Evolutionary conservation across 1,284 basidiomycete genomes (phyloP).

Genomic region (Ceratobasidium sp.): DNA sequence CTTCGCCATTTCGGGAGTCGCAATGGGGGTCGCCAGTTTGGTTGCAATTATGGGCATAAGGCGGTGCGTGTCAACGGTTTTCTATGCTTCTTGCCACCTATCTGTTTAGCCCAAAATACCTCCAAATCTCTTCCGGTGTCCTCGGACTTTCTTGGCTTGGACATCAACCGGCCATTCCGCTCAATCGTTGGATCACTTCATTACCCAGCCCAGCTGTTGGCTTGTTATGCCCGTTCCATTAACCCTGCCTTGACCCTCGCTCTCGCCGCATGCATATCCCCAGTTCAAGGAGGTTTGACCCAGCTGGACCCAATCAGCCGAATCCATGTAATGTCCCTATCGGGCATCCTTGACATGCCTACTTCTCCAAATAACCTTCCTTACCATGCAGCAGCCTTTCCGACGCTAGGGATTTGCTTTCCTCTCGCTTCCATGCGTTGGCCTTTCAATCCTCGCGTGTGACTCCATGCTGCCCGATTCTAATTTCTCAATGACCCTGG

Average conservation of each 20-base stretch:
- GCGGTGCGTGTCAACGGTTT: constrained; percentile 54
- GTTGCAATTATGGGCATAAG: constrained; percentile 68
- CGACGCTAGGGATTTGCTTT: background rate
- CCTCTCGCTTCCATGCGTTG: constrained; percentile 22
- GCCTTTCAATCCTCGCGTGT: constrained; percentile 41
- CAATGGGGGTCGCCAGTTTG: constrained; percentile 60
- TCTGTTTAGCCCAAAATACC: background rate
- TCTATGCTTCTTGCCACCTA: background rate
- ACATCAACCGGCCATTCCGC: background rate
- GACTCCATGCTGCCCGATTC: constrained; percentile 2
- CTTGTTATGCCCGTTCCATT: too few relatives aligned
- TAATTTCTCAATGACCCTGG: constrained; percentile 25
- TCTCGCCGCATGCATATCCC: too few relatives aligned
- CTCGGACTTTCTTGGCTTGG: background rate
- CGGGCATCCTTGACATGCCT: too few relatives aligned
- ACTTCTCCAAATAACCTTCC: too few relatives aligned
- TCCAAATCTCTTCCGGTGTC: background rate
- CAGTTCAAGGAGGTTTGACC: too few relatives aligned
- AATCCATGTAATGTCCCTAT: too few relatives aligned
- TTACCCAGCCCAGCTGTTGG: too few relatives aligned
- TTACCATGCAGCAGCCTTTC: too few relatives aligned
- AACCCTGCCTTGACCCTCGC: too few relatives aligned
- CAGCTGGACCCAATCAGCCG: too few relatives aligned
- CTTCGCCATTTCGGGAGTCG: constrained; percentile 62
- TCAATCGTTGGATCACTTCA: background rate